Base-by-base conservation (phyloP, 176 grass and related monocot genomes). In the Cenchrus purpureus region DNA sequence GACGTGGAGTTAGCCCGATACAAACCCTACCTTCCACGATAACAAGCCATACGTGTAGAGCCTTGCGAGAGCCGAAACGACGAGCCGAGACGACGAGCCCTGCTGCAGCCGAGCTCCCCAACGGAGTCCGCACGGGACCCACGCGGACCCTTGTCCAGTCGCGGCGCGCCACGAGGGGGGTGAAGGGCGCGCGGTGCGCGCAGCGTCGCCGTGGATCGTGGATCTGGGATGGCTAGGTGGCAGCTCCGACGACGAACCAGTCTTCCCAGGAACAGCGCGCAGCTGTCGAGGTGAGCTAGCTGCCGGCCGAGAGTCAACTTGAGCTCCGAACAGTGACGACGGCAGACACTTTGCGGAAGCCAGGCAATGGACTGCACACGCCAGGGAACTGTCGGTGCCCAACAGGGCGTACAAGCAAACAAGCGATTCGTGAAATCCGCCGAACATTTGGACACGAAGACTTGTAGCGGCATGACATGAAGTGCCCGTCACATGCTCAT, bases 361-460 rank as follows among this genome's bases (percentile, higher is more conserved):
- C 17, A 56, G 5, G 11, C 11, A 49, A 28, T 14, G 12, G 20
- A 28, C n/a, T 51, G 70, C 70, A 31, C 46, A 31, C 46, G 22
- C 5, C 48, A 53, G 71, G 71, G 46, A 73, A 52, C 71, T 31
- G 71, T 73, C 71, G 48, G 71, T 52, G 71, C 71, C 71, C n/a
- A 52, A 73, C 45, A 72, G 6, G 12, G 11, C 68, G 2, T 49
- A 49, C 11, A 72, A 50, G 69, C 22, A 71, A 13, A 11, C 68
- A 69, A 69, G 31, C 6, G 44, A 8, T 72, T 73, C 48, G 48
- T 73, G 45, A 16, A 73, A 28, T 29, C 45, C 70, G 70, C 70
- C 45, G 52, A 29, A 73, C n/a, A 51, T 29, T 52, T 6, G 53
- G 0, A 55, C 5, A 1, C 10, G 14, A 15, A 55, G 1, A 19